Conservation (phyloP, 768 basidiomycete species). For the Cystobasidium tubakii region DNA sequence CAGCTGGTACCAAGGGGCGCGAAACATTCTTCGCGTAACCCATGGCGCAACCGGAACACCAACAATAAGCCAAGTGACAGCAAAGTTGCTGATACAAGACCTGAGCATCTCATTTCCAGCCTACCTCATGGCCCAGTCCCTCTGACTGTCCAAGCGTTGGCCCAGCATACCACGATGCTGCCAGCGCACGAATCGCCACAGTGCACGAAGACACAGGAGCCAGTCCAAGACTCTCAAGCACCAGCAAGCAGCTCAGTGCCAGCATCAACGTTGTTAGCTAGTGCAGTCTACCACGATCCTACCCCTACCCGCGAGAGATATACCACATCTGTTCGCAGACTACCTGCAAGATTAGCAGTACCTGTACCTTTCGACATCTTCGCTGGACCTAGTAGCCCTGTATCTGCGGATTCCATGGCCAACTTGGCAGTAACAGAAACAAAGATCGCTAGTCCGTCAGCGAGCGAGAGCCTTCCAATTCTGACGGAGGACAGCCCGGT, state of each 20-base stretch:
- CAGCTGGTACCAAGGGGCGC: not conserved
- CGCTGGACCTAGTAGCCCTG: not conserved
- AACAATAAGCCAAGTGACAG: not conserved
- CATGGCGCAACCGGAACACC: not conserved
- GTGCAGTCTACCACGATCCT: too few relatives aligned
- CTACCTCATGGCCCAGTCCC: not conserved
- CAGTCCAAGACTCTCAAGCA: not conserved
- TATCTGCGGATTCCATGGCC: not conserved
- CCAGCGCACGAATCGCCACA: not conserved
- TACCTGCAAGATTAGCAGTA: not conserved
- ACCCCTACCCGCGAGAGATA: not conserved
- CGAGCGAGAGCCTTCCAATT: too few relatives aligned
- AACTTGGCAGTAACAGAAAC: not conserved
- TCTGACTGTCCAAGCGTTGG: not conserved
- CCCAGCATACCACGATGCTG: not conserved
- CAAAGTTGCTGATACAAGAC: not conserved
- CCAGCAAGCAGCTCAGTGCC: not conserved
- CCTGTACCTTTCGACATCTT: not conserved
- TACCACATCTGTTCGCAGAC: not conserved
- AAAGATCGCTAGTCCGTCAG: too few relatives aligned
- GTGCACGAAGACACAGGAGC: not conserved
- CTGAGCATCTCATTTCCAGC: not conserved
- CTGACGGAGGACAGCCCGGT: not conserved
- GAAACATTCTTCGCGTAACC: not conserved
- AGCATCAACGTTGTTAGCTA: too few relatives aligned